These are phyloP conservation scores for Albophoma yamanashiensis DNA, from an alignment of 2,329 filamentous ascomycete genomes.

Conservation along the genomic window DNA sequence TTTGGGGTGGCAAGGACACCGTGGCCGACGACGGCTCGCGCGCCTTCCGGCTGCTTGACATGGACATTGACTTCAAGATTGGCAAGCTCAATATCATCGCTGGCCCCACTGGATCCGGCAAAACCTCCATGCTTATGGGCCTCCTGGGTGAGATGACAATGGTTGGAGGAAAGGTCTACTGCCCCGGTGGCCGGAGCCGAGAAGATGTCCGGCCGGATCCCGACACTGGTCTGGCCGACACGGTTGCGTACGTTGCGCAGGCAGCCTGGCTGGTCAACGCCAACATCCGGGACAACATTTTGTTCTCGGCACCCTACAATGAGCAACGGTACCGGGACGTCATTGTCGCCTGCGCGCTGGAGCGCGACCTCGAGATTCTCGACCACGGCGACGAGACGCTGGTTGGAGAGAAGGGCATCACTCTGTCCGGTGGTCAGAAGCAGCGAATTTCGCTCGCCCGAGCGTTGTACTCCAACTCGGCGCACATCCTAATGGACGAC, in stretches of 20 bases:
- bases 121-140: conserved; percentile 93
- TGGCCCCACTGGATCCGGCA: conserved; percentile 87
- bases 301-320: conserved; percentile 76
- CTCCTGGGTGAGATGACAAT: conserved; percentile 92
- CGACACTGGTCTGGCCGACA: conserved; percentile 79
- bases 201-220: conserved; percentile 76
- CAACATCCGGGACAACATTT: conserved; percentile 89
- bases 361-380: conserved; percentile 84
- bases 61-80: conserved; percentile 73
- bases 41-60: conserved; percentile 71
- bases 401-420: conserved; percentile 95
- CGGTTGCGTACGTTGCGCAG: conserved; percentile 91
- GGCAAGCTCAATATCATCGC: conserved; percentile 87
- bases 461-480: conserved; percentile 90
- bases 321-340: conserved; percentile 78
- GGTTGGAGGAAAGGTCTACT: conserved; percentile 66
- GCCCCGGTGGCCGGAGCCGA: conserved; percentile 76
- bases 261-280: conserved; percentile 96
- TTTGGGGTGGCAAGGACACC: conserved; percentile 69
- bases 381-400: conserved; percentile 87
- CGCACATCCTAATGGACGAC: conserved; percentile 85
- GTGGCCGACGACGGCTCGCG: conserved; percentile 54
- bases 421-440: conserved; percentile 92
- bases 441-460: conserved; percentile 95
- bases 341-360: conserved; percentile 79